phyloP scores from a whole-genome alignment of 202 grass and related monocot genomes.

The Panicum hallii region DNA sequence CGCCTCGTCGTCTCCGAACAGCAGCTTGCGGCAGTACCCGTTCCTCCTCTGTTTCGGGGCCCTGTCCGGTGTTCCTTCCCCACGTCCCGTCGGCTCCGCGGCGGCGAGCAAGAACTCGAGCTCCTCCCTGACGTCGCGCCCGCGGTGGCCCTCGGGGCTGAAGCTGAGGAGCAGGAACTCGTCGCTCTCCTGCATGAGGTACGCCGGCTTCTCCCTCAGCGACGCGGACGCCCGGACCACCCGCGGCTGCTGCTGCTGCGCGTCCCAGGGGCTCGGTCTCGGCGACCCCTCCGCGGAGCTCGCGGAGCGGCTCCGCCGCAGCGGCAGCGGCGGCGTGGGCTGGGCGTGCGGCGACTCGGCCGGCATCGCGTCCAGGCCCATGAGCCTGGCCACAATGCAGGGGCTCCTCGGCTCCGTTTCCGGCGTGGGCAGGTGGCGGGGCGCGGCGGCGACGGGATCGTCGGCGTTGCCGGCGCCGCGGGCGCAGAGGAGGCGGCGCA shows the following conservation, averaged over 20 bases:
- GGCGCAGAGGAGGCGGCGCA: conserved; percentile 70
- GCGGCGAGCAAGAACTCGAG: background rate
- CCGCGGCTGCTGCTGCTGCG: background rate
- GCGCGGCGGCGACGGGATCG: background rate
- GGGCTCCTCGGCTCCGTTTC: conserved; percentile 51
- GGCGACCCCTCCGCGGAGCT: conserved; percentile 58
- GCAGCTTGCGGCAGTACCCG: conserved; percentile 31
- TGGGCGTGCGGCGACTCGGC: background rate
- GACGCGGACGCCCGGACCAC: conserved; percentile 30
- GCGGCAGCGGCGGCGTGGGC: background rate
- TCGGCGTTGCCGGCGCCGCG: background rate
- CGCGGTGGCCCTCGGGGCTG: conserved; percentile 50
- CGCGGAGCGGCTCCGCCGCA: conserved; percentile 52
- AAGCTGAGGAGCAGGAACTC: conserved; percentile 89
- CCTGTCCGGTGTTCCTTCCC: background rate
- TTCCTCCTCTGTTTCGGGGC: conserved; percentile 25
- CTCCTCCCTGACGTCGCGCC: background rate
- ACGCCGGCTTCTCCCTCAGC: conserved; percentile 59
- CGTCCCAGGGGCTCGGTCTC: background rate
- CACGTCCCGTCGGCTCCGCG: background rate
- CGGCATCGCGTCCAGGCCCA: conserved; percentile 93
- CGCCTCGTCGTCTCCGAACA: conserved; percentile 5
- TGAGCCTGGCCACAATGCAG: conserved; percentile 82
- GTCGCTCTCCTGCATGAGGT: conserved; percentile 72
- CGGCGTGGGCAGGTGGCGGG: background rate